These are phyloP conservation scores for Rhodotorula toruloides DNA, from an alignment of 768 basidiomycete genomes.

Conservation along the genomic window DNA sequence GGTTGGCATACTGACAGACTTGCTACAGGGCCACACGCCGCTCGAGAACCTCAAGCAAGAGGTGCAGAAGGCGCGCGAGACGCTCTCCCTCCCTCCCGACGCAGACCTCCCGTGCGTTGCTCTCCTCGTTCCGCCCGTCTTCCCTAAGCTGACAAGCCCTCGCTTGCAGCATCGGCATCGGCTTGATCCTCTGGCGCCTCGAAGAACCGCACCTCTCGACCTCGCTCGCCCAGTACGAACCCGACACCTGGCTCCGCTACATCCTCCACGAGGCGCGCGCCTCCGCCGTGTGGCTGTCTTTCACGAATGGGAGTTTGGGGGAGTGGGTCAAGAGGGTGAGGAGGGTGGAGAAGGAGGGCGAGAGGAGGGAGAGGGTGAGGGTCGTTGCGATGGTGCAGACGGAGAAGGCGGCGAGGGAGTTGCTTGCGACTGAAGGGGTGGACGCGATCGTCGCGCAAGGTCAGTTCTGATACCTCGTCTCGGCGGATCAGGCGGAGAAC, in stretches of 20 bases:
- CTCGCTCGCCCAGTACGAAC: neutral
- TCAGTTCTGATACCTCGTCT: constrained; percentile 45
- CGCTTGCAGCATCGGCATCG: constrained; percentile 58
- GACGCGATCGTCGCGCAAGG: constrained; percentile 78
- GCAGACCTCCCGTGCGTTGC: constrained; percentile 11
- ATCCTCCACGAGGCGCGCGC: neutral
- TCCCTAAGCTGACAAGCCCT: neutral
- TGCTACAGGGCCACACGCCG: neutral
- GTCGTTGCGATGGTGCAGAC: constrained; percentile 65
- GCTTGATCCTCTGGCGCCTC: constrained; percentile 67
- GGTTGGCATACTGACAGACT: neutral
- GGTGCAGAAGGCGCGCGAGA: constrained; percentile 3
- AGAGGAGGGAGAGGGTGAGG: constrained; percentile 9
- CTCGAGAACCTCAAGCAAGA: constrained; percentile 6
- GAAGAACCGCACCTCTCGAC: constrained; percentile 46
- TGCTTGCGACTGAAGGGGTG: constrained; percentile 59
- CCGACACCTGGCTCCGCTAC: neutral
- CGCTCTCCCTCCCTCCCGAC: neutral
- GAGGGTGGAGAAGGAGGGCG: neutral
- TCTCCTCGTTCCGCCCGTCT: neutral
- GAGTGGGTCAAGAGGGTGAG: neutral
- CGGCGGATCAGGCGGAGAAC: no score
- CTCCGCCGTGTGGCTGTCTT: constrained; percentile 4
- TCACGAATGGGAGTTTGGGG: neutral
- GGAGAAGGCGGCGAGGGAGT: constrained; percentile 58